Conservation (phyloP, 2,329 filamentous ascomycete genomes). For the Xylariaceae sp. region DNA sequence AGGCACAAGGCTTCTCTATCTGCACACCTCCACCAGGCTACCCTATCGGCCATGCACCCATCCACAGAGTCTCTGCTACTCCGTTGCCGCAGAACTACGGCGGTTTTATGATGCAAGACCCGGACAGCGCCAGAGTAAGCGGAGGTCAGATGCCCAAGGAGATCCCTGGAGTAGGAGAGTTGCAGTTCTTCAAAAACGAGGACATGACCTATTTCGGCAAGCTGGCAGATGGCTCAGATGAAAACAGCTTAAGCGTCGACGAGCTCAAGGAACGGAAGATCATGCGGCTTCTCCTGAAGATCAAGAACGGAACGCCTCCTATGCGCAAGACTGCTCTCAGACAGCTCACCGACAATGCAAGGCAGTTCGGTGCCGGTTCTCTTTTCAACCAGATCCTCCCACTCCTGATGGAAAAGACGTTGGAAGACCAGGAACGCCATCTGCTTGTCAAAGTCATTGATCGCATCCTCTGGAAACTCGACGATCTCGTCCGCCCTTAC, state of each 20-base stretch:
- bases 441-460: constrained; percentile 98
- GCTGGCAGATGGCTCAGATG: constrained; percentile 86
- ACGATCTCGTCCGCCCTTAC: constrained; percentile 90
- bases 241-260: constrained; percentile 85
- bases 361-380: constrained; percentile 87
- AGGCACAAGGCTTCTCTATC: constrained; percentile 86
- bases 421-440: constrained; percentile 97
- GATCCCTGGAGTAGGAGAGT: constrained; percentile 89
- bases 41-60: constrained; percentile 68
- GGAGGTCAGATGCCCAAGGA: constrained; percentile 91
- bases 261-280: constrained; percentile 98
- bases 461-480: constrained; percentile 94
- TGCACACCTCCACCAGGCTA: constrained; percentile 88
- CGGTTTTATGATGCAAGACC: constrained; percentile 97
- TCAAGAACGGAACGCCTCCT: constrained; percentile 97
- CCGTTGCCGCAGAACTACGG: constrained; percentile 58
- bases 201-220: constrained; percentile 99
- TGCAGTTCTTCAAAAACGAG: constrained; percentile 97
- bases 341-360: constrained; percentile 94
- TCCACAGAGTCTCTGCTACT: constrained; percentile 67
- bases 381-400: constrained; percentile 97
- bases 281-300: constrained; percentile 91
- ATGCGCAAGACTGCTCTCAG: constrained; percentile 98
- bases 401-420: constrained; percentile 92
- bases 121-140: constrained; percentile 71